Percentiles rank a stretch among this genome's conserved stretches.
These are phyloP conservation scores for Yamadazyma scolyti DNA, from an alignment of 805 yeast genomes.

Conservation along the genomic window DNA sequence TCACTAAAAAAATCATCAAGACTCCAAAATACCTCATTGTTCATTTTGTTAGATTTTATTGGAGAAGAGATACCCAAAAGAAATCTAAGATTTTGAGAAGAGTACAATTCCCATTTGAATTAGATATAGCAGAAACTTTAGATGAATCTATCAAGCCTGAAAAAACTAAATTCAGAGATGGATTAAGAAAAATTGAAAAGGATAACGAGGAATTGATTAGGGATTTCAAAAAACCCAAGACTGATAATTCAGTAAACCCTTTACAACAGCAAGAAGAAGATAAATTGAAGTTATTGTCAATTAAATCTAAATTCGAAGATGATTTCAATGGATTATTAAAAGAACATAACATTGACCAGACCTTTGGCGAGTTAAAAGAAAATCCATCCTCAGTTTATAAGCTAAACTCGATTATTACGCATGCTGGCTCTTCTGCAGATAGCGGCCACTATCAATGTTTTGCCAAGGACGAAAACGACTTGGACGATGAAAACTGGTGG, in stretches of 20 bases:
- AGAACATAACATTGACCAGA: conserved; percentile 17
- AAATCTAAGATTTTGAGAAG: conserved; percentile 92
- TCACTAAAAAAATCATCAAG: conserved; percentile 59
- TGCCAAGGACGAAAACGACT: conserved; percentile 64
- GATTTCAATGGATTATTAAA: conserved; percentile 44
- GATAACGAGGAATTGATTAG: conserved; percentile 68
- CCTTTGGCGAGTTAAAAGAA: conserved; percentile 48
- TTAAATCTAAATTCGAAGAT: conserved; percentile 49
- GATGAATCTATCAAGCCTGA: conserved; percentile 70
- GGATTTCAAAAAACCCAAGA: conserved; percentile 61
- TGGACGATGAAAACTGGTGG: conserved; percentile 81
- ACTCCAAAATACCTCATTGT: conserved; percentile 86
- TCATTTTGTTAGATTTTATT: conserved; percentile 90
- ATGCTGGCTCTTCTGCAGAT: conserved; percentile 93
- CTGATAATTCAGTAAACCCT: conserved; percentile 33
- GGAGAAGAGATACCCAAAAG: conserved; percentile 89
- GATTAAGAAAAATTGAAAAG: conserved; percentile 71
- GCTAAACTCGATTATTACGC: conserved; percentile 79
- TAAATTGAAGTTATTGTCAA: conserved; percentile 43
- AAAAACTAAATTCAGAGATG: conserved; percentile 71
- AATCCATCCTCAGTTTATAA: conserved; percentile 89
- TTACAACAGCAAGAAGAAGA: conserved; percentile 56
- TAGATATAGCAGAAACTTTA: conserved; percentile 82
- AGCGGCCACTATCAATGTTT: conserved; percentile 97
- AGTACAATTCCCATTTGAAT: conserved; percentile 91